These are phyloP conservation scores for Saccharomycopsis crataegensis DNA, from an alignment of 1,139 yeast species.

Conservation along the genomic window DNA sequence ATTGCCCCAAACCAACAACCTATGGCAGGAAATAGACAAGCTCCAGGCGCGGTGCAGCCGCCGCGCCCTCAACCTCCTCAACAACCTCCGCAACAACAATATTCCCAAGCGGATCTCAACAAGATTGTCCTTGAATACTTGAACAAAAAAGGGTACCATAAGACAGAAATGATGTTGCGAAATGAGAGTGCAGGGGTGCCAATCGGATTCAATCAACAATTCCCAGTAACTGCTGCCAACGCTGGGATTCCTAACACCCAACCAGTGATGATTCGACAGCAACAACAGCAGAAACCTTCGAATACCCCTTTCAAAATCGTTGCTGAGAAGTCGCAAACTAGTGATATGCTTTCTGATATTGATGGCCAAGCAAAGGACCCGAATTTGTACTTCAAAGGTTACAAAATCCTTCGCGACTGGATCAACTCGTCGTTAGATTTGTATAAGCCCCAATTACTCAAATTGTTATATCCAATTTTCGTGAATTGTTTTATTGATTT, in stretches of 20 bases:
- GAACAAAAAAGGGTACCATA: conserved; percentile 87
- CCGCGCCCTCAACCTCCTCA: background rate
- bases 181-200: conserved; percentile 41
- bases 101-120: conserved; percentile 75
- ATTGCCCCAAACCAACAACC: no score
- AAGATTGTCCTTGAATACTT: conserved; percentile 87
- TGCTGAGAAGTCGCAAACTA: conserved; percentile 4
- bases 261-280: conserved; percentile 19
- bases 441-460: conserved; percentile 80
- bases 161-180: conserved; percentile 89
- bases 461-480: conserved; percentile 83
- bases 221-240: conserved; percentile 29
- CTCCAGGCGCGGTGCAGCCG: background rate
- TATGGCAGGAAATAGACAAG: no score
- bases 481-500: conserved; percentile 82
- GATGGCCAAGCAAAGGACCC: conserved; percentile 44
- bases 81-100: conserved; percentile 22
- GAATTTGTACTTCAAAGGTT: conserved; percentile 67
- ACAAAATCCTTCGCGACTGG: conserved; percentile 77
- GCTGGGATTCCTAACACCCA: conserved; percentile 25
- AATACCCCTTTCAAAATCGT: background rate
- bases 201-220: conserved; percentile 22
- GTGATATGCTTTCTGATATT: conserved; percentile 12
- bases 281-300: conserved; percentile 22
- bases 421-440: conserved; percentile 85